Percentiles rank a stretch among this genome's conserved stretches.
Evolutionary conservation across 73 alveolate species (phyloP).

Genomic region (Breviolum minutum): DNA sequence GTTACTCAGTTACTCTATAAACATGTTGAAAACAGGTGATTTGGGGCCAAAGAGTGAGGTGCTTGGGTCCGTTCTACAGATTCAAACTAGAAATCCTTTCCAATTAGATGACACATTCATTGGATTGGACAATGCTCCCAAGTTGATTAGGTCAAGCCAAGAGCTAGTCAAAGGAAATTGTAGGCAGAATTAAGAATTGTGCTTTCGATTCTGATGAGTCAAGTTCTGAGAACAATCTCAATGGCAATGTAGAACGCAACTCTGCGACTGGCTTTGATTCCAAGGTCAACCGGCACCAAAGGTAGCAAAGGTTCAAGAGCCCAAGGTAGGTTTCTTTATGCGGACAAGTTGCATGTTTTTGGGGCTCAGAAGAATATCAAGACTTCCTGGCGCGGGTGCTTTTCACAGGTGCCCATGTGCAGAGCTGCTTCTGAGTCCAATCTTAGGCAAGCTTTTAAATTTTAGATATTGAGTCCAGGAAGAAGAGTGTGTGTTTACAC

Average conservation of each 20-base stretch:
- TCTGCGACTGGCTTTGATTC: not conserved
- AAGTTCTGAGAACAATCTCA: too few relatives aligned
- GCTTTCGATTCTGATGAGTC: too few relatives aligned
- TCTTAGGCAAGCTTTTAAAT: not conserved
- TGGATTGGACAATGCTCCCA: too few relatives aligned
- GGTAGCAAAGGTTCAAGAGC: not conserved
- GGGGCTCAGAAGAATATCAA: too few relatives aligned
- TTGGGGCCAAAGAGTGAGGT: conserved; percentile 6
- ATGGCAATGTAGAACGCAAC: too few relatives aligned
- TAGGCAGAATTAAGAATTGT: too few relatives aligned
- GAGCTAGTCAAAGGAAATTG: too few relatives aligned
- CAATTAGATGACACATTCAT: too few relatives aligned
- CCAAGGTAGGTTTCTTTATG: not conserved
- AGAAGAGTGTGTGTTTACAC: too few relatives aligned
- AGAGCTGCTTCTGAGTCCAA: conserved; percentile 7
- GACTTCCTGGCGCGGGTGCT: not conserved
- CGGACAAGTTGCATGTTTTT: not conserved
- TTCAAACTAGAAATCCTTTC: too few relatives aligned
- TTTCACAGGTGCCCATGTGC: conserved; percentile 2
- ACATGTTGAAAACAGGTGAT: not conserved
- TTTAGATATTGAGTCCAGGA: too few relatives aligned
- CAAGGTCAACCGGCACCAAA: not conserved
- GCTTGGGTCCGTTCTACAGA: not conserved
- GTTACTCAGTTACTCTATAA: not conserved
- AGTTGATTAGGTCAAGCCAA: too few relatives aligned